Percentiles rank a stretch among this genome's conserved stretches.
These are phyloP conservation scores for Colletotrichum endophyticum DNA, from an alignment of 2,329 filamentous ascomycete genomes.

Conservation along the genomic window DNA sequence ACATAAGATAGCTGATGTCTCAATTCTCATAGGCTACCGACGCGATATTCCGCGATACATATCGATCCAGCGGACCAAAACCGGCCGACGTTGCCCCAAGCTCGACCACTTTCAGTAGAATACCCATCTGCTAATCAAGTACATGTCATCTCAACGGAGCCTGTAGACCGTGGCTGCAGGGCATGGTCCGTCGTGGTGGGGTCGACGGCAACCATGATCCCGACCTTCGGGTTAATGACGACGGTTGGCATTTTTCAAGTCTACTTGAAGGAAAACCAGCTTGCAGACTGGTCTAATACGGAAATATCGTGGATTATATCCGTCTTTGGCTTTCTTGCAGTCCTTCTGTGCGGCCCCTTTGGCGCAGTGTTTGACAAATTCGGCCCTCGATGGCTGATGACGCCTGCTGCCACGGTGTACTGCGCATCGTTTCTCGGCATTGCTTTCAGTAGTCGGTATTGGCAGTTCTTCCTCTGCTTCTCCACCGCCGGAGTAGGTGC, in stretches of 20 bases:
- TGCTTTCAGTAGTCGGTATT: slow-evolving; percentile 29
- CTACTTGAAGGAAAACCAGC: slow-evolving; percentile 29
- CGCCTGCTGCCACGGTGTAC: slow-evolving; percentile 24
- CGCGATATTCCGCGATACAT: background rate
- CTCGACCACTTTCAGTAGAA: background rate
- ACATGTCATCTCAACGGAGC: slow-evolving; percentile 27
- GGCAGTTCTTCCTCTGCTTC: slow-evolving; percentile 32
- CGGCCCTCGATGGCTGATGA: slow-evolving; percentile 23
- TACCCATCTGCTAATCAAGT: background rate
- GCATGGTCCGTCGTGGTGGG: slow-evolving; percentile 13
- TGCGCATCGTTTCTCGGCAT: slow-evolving; percentile 29
- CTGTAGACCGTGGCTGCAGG: slow-evolving; percentile 4
- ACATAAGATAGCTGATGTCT: background rate
- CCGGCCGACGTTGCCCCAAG: slow-evolving; percentile 14
- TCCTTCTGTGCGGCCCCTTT: slow-evolving; percentile 25
- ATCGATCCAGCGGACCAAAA: slow-evolving; percentile 25
- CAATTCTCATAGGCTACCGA: background rate
- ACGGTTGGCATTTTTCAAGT: slow-evolving; percentile 32
- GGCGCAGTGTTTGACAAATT: slow-evolving; percentile 28
- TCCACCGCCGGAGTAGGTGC: slow-evolving; percentile 28
- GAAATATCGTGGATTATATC: slow-evolving; percentile 33
- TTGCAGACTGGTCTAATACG: slow-evolving; percentile 17
- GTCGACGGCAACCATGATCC: slow-evolving; percentile 14
- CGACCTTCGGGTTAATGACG: slow-evolving; percentile 31
- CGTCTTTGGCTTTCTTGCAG: slow-evolving; percentile 29